A percentile compares a stretch with the other conserved stretches of the same genome.
Evolutionary conservation across 2,329 filamentous ascomycete species (phyloP).

Genomic region (Biscogniauxia mediterranea): DNA sequence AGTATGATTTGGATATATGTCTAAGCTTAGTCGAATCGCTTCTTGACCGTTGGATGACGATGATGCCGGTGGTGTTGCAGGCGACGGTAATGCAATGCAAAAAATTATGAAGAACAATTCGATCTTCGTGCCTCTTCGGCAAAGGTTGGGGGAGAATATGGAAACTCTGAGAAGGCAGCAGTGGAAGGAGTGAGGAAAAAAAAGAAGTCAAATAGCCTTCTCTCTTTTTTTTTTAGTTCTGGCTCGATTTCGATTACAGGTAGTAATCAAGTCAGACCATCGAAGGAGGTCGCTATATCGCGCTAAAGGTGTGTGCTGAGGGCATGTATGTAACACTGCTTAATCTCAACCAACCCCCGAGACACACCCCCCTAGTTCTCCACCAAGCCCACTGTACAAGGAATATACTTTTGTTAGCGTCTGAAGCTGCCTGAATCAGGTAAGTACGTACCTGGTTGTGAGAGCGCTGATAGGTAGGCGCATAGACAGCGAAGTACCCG

Average conservation of each 20-base stretch:
- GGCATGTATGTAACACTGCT: neutral
- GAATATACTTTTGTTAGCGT: neutral
- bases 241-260: neutral
- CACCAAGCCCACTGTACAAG: neutral
- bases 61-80: neutral
- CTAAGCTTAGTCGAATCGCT: conserved; percentile 5
- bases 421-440: neutral
- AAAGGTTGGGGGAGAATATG: conserved; percentile 3
- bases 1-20: neutral
- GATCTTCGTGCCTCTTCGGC: neutral
- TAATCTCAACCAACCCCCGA: neutral
- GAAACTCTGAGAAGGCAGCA: neutral
- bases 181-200: too few relatives aligned
- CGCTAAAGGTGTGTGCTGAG: neutral
- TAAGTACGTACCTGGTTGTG: neutral
- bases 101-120: neutral
- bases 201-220: neutral
- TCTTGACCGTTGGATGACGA: conserved; percentile 1
- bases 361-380: neutral
- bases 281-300: neutral
- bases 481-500: neutral
- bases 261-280: neutral
- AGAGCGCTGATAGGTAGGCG: neutral
- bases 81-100: too few relatives aligned
- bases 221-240: neutral